Evolutionary conservation across 2,329 filamentous ascomycete species (phyloP).

Genomic region (Gaeumannomyces tritici): DNA sequence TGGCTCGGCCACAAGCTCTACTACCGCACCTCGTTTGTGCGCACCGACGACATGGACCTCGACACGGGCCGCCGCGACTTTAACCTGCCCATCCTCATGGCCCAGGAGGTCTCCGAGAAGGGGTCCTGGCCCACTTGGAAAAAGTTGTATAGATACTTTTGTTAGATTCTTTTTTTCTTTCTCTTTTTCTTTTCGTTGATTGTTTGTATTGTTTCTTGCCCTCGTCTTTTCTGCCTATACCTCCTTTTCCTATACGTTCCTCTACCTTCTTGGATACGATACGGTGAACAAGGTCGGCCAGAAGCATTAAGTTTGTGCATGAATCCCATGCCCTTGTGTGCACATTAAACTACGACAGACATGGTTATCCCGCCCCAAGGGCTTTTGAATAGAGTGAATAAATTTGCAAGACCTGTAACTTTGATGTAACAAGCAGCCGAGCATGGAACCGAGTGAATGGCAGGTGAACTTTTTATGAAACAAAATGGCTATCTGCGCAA

Average conservation of each 20-base stretch:
- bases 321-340: no score
- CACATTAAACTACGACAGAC: no score
- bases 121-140: slow-evolving; percentile 69
- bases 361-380: no score
- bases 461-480: neutral
- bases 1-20: slow-evolving; percentile 70
- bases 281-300: no score
- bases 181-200: neutral
- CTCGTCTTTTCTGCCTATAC: neutral
- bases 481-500: neutral
- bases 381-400: no score
- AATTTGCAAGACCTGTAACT: no score
- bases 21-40: slow-evolving; percentile 59
- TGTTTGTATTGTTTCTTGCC: no score
- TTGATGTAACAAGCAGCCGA: no score
- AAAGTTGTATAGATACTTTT: slow-evolving; percentile 63
- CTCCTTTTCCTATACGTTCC: no score
- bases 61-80: slow-evolving; percentile 78
- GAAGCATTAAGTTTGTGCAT: no score
- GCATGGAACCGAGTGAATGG: no score
- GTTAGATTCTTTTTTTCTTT: slow-evolving; percentile 29
- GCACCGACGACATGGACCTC: slow-evolving; percentile 70
- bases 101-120: slow-evolving; percentile 70
- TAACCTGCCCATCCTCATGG: slow-evolving; percentile 67
- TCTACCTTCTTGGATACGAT: no score